phyloP scores from a whole-genome alignment of 257 asterid genomes.

The Plantago major region DNA sequence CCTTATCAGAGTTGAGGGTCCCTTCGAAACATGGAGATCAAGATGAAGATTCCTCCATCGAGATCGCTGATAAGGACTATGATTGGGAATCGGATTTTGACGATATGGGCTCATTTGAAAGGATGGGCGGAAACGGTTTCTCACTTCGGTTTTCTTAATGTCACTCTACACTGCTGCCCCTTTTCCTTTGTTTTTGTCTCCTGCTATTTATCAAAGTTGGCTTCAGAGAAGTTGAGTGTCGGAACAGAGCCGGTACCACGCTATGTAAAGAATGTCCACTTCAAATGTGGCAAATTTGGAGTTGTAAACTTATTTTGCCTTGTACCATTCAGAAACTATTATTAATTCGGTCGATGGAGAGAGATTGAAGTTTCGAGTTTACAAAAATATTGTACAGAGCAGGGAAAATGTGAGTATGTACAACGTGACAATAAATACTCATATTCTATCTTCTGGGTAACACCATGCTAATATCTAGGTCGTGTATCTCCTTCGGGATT shows the following conservation, averaged over 20 bases:
- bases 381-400: too few relatives aligned
- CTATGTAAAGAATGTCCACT: not conserved
- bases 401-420: too few relatives aligned
- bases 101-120: constrained; percentile 52
- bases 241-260: not conserved
- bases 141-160: constrained; percentile 58
- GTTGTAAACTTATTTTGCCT: not conserved
- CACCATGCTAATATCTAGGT: too few relatives aligned
- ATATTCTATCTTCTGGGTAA: too few relatives aligned
- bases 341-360: not conserved
- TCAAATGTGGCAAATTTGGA: not conserved
- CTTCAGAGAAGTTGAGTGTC: not conserved
- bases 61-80: constrained; percentile 43
- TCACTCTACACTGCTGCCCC: not conserved
- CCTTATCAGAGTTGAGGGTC: constrained; percentile 59
- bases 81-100: constrained; percentile 73
- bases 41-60: constrained; percentile 49
- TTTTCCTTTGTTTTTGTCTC: not conserved
- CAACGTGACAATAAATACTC: too few relatives aligned
- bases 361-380: not conserved
- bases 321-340: not conserved
- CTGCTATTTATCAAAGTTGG: not conserved
- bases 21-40: constrained; percentile 50
- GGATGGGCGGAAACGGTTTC: constrained; percentile 53
- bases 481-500: too few relatives aligned